These are phyloP conservation scores for Fusarium transvaalense DNA, from an alignment of 2,329 filamentous ascomycete species.

Conservation along the genomic window DNA sequence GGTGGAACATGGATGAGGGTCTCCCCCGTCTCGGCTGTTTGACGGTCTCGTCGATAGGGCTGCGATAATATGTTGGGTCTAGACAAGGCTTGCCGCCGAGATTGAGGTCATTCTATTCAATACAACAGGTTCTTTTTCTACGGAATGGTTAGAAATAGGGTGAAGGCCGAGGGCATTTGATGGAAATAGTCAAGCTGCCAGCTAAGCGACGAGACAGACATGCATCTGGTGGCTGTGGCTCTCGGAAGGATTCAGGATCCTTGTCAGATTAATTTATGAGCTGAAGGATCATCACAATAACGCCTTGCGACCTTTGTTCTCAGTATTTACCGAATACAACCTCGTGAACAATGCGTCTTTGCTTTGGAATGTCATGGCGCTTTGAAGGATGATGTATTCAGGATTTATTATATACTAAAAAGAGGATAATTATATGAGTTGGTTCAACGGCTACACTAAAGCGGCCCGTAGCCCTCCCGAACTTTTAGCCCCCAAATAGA, in stretches of 20 bases:
- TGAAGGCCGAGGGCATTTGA: no score
- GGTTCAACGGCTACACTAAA: not conserved
- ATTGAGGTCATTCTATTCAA: not conserved
- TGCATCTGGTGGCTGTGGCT: not conserved
- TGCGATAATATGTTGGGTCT: not conserved
- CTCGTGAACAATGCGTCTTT: not conserved
- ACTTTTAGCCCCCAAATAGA: not conserved
- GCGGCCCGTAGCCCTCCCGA: not conserved
- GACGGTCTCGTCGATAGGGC: slow-evolving; percentile 4
- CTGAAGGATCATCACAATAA: slow-evolving; percentile 5
- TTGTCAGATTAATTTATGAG: not conserved
- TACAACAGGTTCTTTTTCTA: not conserved
- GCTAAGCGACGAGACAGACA: not conserved
- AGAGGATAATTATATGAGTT: not conserved
- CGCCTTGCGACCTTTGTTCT: not conserved
- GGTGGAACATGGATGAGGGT: not conserved
- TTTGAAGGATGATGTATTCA: not conserved
- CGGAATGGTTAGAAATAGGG: no score
- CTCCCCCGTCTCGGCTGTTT: not conserved
- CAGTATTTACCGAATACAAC: not conserved
- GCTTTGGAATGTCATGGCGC: not conserved
- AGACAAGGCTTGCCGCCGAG: not conserved
- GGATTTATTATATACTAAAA: no score
- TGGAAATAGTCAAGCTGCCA: not conserved
- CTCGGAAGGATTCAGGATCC: slow-evolving; percentile 5